Evolutionary conservation across 2,329 filamentous ascomycete genomes (phyloP).

Genomic region (Rutstroemia sp.): DNA sequence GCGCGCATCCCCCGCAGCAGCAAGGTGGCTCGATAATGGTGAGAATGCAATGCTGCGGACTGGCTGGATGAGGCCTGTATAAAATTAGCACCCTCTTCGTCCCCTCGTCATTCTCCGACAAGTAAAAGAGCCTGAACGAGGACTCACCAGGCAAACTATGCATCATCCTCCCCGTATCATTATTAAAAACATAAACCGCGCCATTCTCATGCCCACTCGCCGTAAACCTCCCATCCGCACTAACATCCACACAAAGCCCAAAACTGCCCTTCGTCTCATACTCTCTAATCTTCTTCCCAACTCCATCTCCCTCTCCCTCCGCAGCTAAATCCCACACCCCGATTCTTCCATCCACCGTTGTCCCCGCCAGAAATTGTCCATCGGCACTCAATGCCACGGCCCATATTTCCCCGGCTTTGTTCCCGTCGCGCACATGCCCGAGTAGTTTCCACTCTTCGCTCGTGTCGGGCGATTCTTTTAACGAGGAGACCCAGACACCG

Average conservation of each 20-base stretch:
- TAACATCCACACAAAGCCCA: conserved; percentile 79
- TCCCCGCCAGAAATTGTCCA: conserved; percentile 77
- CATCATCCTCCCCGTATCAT: conserved; percentile 74
- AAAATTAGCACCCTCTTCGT: conserved; percentile 15
- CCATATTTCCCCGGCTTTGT: conserved; percentile 71
- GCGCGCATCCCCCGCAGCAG: conserved; percentile 81
- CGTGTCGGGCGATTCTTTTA: conserved; percentile 35
- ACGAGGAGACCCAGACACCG: conserved; percentile 64
- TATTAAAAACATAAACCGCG: conserved; percentile 90
- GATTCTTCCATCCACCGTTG: conserved; percentile 79
- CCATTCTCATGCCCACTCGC: conserved; percentile 92
- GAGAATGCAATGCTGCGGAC: conserved; percentile 84
- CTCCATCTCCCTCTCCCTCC: conserved; percentile 26
- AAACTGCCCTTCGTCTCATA: conserved; percentile 94
- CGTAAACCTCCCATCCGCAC: conserved; percentile 72
- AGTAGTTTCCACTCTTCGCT: conserved; percentile 40
- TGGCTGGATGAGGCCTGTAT: conserved; percentile 71
- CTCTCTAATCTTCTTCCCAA: conserved; percentile 58
- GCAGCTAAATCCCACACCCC: conserved; percentile 69
- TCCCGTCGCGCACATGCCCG: conserved; percentile 43
- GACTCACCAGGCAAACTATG: conserved; percentile 72
- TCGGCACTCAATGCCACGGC: conserved; percentile 78
- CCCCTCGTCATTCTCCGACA: background rate
- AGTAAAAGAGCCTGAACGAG: background rate
- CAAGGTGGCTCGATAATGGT: conserved; percentile 74